A percentile compares a stretch with the other conserved stretches of the same genome.
These are phyloP conservation scores for Colletotrichum gigasporum DNA, from an alignment of 2,329 filamentous ascomycete genomes.

Conservation along the genomic window DNA sequence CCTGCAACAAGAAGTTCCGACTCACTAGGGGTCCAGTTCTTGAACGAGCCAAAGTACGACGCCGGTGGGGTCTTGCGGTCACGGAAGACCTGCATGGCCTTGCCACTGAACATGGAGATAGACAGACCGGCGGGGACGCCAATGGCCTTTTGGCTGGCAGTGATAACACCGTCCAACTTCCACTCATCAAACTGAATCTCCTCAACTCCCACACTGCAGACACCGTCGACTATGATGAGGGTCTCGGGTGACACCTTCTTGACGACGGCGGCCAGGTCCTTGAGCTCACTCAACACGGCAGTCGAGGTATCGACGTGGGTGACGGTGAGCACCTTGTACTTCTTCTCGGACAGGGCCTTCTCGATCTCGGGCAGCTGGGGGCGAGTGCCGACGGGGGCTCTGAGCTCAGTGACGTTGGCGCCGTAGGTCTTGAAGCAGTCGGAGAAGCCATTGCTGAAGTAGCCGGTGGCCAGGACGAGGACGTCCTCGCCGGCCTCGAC, in stretches of 20 bases:
- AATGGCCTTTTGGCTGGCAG: slow-evolving; percentile 96
- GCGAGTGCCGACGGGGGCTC: slow-evolving; percentile 86
- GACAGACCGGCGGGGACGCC: slow-evolving; percentile 93
- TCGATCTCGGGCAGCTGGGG: slow-evolving; percentile 90
- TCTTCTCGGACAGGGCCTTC: slow-evolving; percentile 85
- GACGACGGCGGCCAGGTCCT: slow-evolving; percentile 83
- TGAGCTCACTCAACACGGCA: slow-evolving; percentile 91
- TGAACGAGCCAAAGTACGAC: slow-evolving; percentile 95
- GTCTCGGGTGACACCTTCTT: slow-evolving; percentile 90
- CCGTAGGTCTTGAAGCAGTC: slow-evolving; percentile 94
- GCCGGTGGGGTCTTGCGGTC: slow-evolving; percentile 81
- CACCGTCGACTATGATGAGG: slow-evolving; percentile 90
- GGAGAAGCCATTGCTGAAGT: slow-evolving; percentile 95
- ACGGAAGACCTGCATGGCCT: slow-evolving; percentile 84
- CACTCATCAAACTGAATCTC: slow-evolving; percentile 97
- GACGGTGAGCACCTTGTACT: slow-evolving; percentile 93
- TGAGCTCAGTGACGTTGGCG: slow-evolving; percentile 87
- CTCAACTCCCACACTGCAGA: slow-evolving; percentile 96
- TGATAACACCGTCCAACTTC: slow-evolving; percentile 92
- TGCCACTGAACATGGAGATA: slow-evolving; percentile 92
- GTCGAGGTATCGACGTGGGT: slow-evolving; percentile 99
- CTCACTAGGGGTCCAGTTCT: slow-evolving; percentile 94
- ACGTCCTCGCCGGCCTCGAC: slow-evolving; percentile 90
- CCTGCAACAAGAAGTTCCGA: slow-evolving; percentile 32
- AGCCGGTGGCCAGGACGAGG: slow-evolving; percentile 93